Evolutionary conservation across 768 basidiomycete species (phyloP).

Genomic region (Ramaria sp.): DNA sequence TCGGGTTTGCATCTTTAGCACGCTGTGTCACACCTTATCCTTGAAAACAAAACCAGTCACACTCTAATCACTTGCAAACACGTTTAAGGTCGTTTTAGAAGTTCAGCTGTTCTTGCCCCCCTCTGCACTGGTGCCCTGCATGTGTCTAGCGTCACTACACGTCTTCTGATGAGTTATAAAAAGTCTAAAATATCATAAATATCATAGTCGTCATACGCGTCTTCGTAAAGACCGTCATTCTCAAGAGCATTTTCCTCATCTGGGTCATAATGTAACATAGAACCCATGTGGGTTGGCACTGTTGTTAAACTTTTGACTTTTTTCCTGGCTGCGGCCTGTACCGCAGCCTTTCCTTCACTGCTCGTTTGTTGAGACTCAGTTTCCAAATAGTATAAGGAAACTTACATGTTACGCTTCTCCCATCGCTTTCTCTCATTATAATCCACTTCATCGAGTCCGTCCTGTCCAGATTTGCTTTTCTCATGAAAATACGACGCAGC

Average conservation of each 20-base stretch:
- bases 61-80: too few relatives aligned
- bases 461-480: slow-evolving; percentile 32
- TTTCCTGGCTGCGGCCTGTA: slow-evolving; percentile 5
- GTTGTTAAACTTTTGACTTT: neutral
- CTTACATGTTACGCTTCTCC: slow-evolving; percentile 43
- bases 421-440: slow-evolving; percentile 32
- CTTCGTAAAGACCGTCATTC: too few relatives aligned
- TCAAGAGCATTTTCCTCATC: too few relatives aligned
- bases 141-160: too few relatives aligned
- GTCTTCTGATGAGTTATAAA: too few relatives aligned
- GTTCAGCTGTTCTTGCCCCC: too few relatives aligned
- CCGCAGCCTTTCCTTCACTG: slow-evolving; percentile 10
- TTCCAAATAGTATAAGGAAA: slow-evolving; percentile 3
- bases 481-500: slow-evolving; percentile 48
- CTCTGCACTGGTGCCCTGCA: too few relatives aligned
- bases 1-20: neutral
- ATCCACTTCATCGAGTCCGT: slow-evolving; percentile 38
- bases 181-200: too few relatives aligned
- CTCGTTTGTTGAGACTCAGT: slow-evolving; percentile 11
- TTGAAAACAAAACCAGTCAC: neutral
- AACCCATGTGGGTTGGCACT: neutral
- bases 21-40: neutral
- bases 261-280: neutral
- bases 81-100: too few relatives aligned
- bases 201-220: too few relatives aligned